Evolutionary conservation across 305 asterid species (phyloP).

Genomic region (Withania somnifera): DNA sequence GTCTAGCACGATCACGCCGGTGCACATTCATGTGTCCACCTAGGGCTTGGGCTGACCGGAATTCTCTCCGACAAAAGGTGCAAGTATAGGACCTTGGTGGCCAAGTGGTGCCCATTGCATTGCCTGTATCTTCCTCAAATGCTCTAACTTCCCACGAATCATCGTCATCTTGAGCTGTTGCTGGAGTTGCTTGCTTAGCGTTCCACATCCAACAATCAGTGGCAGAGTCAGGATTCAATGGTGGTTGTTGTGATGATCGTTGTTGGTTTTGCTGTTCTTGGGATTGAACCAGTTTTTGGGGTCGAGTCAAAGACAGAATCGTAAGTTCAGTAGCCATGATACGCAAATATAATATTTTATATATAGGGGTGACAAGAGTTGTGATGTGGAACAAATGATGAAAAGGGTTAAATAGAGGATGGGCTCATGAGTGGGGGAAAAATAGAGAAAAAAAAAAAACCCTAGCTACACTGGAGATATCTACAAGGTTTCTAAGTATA

Average conservation of each 20-base stretch:
- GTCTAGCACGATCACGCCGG: constrained; percentile 57
- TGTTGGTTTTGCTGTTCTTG: neutral
- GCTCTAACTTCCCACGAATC: constrained; percentile 63
- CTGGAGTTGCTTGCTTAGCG: neutral
- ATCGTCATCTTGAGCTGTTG: constrained; percentile 21
- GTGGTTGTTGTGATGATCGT: neutral
- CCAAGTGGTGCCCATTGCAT: constrained; percentile 53
- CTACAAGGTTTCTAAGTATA: constrained; percentile 24
- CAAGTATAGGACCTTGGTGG: constrained; percentile 66
- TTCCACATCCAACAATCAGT: constrained; percentile 15
- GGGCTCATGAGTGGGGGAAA: constrained; percentile 28
- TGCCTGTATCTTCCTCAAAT: constrained; percentile 46
- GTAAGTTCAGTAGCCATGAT: constrained; percentile 18
- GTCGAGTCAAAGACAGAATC: neutral
- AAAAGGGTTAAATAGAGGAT: constrained; percentile 33
- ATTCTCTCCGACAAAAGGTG: constrained; percentile 47
- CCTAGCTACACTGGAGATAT: constrained; percentile 24
- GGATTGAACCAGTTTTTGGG: constrained; percentile 1
- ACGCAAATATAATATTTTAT: neutral
- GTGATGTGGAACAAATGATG: neutral
- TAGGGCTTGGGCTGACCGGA: constrained; percentile 65
- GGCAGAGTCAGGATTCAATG: neutral
- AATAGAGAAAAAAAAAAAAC: constrained; percentile 31
- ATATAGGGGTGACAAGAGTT: neutral
- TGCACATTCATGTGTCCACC: constrained; percentile 79